phyloP scores from a whole-genome alignment of 768 basidiomycete species.

The Phlebiopsis gigantea region DNA sequence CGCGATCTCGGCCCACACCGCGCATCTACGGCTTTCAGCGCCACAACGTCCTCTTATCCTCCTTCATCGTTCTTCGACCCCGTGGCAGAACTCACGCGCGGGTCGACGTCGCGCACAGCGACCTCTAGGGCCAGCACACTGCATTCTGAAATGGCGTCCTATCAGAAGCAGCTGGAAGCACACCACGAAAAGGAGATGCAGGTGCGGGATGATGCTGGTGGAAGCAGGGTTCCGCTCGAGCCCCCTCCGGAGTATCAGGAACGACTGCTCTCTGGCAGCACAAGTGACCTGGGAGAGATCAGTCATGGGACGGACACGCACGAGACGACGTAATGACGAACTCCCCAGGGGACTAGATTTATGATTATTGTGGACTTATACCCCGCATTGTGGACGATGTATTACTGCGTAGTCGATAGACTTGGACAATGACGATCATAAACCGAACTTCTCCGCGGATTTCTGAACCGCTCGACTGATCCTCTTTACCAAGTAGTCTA shows the following conservation, averaged over 20 bases:
- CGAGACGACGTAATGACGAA: not conserved
- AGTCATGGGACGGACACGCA: not conserved
- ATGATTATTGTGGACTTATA: not conserved
- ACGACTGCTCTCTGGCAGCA: not conserved
- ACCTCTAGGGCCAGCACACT: slow-evolving; percentile 4
- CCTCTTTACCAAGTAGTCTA: not conserved
- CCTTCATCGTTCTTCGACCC: not conserved
- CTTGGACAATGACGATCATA: not conserved
- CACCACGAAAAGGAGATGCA: slow-evolving; percentile 21
- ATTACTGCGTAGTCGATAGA: not conserved
- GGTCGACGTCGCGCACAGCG: slow-evolving; percentile 5
- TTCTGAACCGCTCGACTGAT: not conserved
- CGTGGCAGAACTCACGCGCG: not conserved
- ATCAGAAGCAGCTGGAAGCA: slow-evolving; percentile 22
- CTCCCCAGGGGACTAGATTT: not conserved
- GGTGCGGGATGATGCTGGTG: slow-evolving; percentile 2
- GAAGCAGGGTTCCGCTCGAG: slow-evolving; percentile 14
- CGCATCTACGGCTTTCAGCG: not conserved
- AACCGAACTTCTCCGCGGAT: slow-evolving; percentile 1
- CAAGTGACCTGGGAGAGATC: not conserved
- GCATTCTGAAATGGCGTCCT: slow-evolving; percentile 17
- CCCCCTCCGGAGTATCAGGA: slow-evolving; percentile 18
- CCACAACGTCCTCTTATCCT: not conserved
- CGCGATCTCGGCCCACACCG: not conserved
- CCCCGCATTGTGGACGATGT: not conserved